phyloP scores from a whole-genome alignment of 108 stramenopile genomes.

The Phaeodactylum tricornutum region DNA sequence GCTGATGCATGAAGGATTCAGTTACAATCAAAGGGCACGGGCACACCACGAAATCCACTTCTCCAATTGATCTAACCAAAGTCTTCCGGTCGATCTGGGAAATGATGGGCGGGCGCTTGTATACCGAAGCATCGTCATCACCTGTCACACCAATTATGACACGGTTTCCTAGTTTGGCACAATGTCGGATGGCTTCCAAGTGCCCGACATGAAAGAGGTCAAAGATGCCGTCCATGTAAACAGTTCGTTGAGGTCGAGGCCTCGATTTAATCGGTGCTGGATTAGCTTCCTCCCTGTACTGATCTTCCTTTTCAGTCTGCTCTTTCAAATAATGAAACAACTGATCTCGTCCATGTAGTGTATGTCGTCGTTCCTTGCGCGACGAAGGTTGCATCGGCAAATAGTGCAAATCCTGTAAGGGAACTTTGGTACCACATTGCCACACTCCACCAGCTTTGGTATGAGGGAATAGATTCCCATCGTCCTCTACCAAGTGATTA shows the following conservation, averaged over 20 bases:
- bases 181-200: slow-evolving; percentile 54
- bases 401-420: slow-evolving; percentile 49
- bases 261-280: not conserved
- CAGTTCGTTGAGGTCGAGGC: slow-evolving; percentile 19
- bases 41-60: slow-evolving; percentile 48
- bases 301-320: slow-evolving; percentile 19
- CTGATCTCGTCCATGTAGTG: slow-evolving; percentile 18
- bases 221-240: slow-evolving; percentile 73
- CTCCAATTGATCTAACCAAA: slow-evolving; percentile 32
- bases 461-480: slow-evolving; percentile 20
- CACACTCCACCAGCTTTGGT: slow-evolving; percentile 38
- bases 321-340: slow-evolving; percentile 27
- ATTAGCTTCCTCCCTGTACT: not conserved
- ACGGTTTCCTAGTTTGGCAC: slow-evolving; percentile 29
- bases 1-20: slow-evolving; percentile 46
- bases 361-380: slow-evolving; percentile 29
- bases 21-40: slow-evolving; percentile 61
- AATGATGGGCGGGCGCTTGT: slow-evolving; percentile 58
- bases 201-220: slow-evolving; percentile 75
- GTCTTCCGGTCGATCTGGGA: slow-evolving; percentile 40
- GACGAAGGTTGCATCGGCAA: slow-evolving; percentile 54
- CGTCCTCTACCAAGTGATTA: no score
- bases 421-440: slow-evolving; percentile 25
- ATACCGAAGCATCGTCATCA: slow-evolving; percentile 52
- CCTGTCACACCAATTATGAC: slow-evolving; percentile 64